These are phyloP conservation scores for Poterioochromonas sp. DNA, from an alignment of 352 stramenopile species.

Conservation along the genomic window DNA sequence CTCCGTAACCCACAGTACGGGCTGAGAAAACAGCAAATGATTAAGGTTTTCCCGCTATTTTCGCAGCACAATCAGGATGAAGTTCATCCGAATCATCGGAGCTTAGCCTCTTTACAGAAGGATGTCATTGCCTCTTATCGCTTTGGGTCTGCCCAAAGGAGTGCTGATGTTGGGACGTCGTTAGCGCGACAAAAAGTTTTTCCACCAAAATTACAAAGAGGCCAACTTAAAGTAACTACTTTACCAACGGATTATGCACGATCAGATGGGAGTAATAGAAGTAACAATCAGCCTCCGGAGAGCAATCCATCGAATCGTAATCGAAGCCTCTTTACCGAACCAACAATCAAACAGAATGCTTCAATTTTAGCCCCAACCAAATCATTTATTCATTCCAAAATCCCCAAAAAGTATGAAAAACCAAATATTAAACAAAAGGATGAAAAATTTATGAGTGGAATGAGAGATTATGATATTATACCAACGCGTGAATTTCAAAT, in stretches of 20 bases:
- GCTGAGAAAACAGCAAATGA: background rate
- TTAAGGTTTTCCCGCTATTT: slow-evolving; percentile 6
- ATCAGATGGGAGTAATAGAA: no score
- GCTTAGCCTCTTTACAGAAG: background rate
- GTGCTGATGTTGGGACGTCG: background rate
- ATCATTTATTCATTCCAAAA: background rate
- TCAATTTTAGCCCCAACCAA: background rate
- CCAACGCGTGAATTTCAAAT: background rate
- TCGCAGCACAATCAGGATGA: background rate
- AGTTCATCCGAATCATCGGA: background rate
- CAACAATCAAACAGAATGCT: background rate
- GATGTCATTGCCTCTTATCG: slow-evolving; percentile 15
- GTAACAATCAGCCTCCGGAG: no score
- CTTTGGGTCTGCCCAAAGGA: background rate
- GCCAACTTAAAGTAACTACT: background rate
- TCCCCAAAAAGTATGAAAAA: background rate
- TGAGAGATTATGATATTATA: slow-evolving; percentile 15
- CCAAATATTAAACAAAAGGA: background rate
- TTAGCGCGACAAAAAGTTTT: background rate
- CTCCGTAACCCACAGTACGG: background rate
- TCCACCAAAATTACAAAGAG: background rate
- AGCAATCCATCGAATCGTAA: no score
- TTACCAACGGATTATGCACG: no score
- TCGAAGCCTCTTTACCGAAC: no score
- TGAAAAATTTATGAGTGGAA: background rate